A percentile compares a stretch with the other conserved stretches of the same genome.
These are phyloP conservation scores for Paramecium bursaria DNA, from an alignment of 73 alveolate species.

Conservation along the genomic window DNA sequence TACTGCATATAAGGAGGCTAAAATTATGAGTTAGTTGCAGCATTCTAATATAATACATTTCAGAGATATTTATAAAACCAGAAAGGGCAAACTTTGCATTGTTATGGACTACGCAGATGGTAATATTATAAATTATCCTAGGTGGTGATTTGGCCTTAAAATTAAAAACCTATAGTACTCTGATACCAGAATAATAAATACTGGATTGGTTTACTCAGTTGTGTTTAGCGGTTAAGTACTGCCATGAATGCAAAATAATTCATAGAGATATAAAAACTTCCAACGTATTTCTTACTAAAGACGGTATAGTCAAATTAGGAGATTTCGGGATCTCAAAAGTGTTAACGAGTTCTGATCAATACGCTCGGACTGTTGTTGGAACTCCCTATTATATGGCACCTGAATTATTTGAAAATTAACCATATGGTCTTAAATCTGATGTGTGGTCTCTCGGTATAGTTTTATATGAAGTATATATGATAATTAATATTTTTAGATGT, in stretches of 20 bases:
- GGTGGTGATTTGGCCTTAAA: conserved; percentile 80
- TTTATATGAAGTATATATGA: conserved; percentile 76
- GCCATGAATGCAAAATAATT: conserved; percentile 93
- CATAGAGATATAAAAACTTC: conserved; percentile 96
- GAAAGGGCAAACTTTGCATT: conserved; percentile 82
- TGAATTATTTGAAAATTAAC: conserved; percentile 92
- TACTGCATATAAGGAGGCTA: conserved; percentile 84
- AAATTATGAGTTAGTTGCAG: conserved; percentile 72
- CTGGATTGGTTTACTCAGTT: conserved; percentile 86
- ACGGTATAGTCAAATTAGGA: conserved; percentile 94
- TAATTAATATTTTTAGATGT: conserved; percentile 62
- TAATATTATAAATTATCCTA: not conserved
- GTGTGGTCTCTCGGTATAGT: conserved; percentile 93
- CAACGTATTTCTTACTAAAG: conserved; percentile 94
- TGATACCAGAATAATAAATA: conserved; percentile 81
- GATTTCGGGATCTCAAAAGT: conserved; percentile 98
- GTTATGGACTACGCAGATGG: conserved; percentile 88
- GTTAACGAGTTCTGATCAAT: conserved; percentile 84
- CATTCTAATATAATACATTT: conserved; percentile 96
- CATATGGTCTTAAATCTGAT: conserved; percentile 83
- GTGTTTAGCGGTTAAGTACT: conserved; percentile 82
- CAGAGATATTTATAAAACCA: conserved; percentile 83
- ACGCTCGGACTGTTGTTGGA: conserved; percentile 94
- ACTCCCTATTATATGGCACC: conserved; percentile 98
- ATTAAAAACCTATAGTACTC: conserved; percentile 69